phyloP scores from a whole-genome alignment of 495 filamentous ascomycete genomes.

The Hypomontagnella submonticulosa region DNA sequence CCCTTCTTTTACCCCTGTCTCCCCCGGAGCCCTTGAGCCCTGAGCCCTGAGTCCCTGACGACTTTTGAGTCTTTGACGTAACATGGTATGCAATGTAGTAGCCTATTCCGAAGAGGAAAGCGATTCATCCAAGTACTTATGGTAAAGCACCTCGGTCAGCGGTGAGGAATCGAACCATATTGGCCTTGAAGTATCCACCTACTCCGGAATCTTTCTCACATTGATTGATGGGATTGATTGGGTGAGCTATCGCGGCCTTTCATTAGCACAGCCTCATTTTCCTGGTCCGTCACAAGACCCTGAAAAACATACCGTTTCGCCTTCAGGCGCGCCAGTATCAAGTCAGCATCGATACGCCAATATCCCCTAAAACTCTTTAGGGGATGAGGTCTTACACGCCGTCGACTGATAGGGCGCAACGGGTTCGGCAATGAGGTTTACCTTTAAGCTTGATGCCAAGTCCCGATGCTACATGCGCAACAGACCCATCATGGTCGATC shows the following conservation, averaged over 20 bases:
- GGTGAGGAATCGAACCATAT: conserved; percentile 45
- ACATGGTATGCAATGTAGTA: conserved; percentile 36
- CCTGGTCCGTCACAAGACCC: conserved; percentile 21
- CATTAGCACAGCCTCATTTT: conserved; percentile 36
- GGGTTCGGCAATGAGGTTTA: conserved; percentile 40
- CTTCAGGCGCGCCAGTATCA: conserved; percentile 1
- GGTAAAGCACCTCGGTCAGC: conserved; percentile 42
- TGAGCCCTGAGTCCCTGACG: conserved; percentile 20
- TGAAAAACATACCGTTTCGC: conserved; percentile 19
- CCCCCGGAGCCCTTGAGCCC: conserved; percentile 39
- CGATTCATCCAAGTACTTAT: conserved; percentile 31
- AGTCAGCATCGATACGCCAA: background rate
- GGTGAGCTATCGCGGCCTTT: conserved; percentile 26
- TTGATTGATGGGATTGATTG: conserved; percentile 42
- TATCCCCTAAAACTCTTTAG: background rate
- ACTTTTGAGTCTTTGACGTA: conserved; percentile 38
- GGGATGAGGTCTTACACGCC: conserved; percentile 7
- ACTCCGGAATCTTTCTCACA: conserved; percentile 30
- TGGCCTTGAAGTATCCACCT: conserved; percentile 29
- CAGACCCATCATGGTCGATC: conserved; percentile 37
- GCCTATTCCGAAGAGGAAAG: conserved; percentile 43
- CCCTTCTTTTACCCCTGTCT: conserved; percentile 30
- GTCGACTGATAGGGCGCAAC: conserved; percentile 17
- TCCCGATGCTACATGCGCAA: conserved; percentile 33
- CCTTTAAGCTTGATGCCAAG: conserved; percentile 37